phyloP scores from a whole-genome alignment of 257 asterid genomes.

The Capsicum rhomboideum region DNA sequence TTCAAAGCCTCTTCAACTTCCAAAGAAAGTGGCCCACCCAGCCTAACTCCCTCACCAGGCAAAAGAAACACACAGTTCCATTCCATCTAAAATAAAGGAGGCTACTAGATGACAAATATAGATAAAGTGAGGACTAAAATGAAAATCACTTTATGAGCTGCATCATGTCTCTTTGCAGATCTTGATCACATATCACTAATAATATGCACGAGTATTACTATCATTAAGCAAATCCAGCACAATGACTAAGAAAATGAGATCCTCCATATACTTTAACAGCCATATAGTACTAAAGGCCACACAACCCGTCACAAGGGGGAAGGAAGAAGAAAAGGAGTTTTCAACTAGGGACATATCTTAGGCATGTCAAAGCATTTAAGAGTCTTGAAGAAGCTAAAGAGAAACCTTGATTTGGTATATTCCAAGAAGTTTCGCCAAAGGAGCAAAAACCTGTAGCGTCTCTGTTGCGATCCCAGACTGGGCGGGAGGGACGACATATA shows the following conservation, averaged over 20 bases:
- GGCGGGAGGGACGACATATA: neutral
- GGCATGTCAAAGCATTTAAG: neutral
- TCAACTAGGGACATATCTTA: neutral
- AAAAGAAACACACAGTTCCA: neutral
- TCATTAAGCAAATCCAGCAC: neutral
- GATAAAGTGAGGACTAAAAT: neutral
- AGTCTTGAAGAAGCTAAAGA: neutral
- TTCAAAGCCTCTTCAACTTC: neutral
- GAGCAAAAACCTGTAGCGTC: conserved; percentile 92
- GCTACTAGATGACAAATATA: neutral
- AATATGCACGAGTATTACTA: neutral
- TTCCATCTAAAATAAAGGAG: neutral
- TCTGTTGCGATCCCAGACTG: conserved; percentile 92
- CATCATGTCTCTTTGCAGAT: neutral
- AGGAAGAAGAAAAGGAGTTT: neutral
- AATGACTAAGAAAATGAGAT: neutral
- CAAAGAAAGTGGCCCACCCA: neutral
- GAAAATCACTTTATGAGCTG: neutral
- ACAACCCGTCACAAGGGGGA: neutral
- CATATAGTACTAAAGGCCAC: neutral
- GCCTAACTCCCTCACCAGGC: neutral
- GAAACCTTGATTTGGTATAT: conserved; percentile 86
- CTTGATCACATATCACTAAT: neutral
- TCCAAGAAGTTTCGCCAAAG: conserved; percentile 87
- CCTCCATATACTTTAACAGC: neutral